Evolutionary conservation across 2,329 filamentous ascomycete species (phyloP), one percentile per base, ranked within the genome.

Genomic region (Fusarium sp.): DNA sequence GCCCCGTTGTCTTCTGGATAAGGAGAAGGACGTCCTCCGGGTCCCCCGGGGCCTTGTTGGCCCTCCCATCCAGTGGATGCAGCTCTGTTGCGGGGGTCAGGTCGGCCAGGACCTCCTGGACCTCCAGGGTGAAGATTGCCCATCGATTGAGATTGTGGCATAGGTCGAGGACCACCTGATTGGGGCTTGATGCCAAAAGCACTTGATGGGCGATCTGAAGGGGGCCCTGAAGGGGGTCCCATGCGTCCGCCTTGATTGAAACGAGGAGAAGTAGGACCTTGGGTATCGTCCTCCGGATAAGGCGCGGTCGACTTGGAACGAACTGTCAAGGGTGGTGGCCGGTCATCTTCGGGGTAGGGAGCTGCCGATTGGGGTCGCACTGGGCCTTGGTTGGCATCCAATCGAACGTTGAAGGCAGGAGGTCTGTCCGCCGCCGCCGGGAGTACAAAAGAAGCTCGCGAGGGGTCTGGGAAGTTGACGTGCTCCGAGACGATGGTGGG

Each of bases 341-440:
- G 84, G 72, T 93, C 90, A 71, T 93, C 91, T 46, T 91, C 86
- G 1, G 93, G 92, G 75, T 94, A 94, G 4, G 92, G 92, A 4
- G 90, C 90, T 35, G 87, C 85, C 14, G 90, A 87, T 62, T 84
- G 87, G 20, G 88, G 81, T 38, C 89, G 84, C 33, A 54, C 76
- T 49, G 80, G 73, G 39, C 71, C 76, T 53, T 63, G 73, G 54
- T 68, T 66, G 39, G 80, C 75, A 55, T 87, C 83, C 11, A 88
- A 75, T 46, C 86, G 86, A 50, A 89, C 80, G 9, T 82, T 83
- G 71, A 89, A 90, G 9, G 87, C 86, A 12, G 87, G 84, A 17
- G 82, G 80, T 57, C 86, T 80, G 49, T 83, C 82, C 9, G 73
- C 50, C 44, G 61, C 69, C 18, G 76, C 76, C 20, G 72, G 71